Conservation (phyloP, 495 filamentous ascomycete species). For the Bathelium albidoporum region DNA sequence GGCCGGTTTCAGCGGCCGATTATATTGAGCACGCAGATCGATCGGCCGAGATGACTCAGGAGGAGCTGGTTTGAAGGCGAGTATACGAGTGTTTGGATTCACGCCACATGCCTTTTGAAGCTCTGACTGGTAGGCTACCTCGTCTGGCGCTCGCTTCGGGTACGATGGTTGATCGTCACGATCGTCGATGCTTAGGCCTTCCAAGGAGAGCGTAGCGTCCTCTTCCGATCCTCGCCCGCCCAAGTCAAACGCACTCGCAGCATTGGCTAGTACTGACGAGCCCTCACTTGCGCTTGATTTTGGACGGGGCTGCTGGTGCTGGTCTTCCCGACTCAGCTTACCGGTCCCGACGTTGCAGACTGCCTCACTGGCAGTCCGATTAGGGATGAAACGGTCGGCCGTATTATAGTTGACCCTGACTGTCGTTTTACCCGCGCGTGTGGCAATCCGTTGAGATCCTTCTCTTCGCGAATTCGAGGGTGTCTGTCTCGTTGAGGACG, state of each 20-base stretch:
- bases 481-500: constrained; percentile 47
- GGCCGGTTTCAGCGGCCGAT: constrained; percentile 79
- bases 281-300: constrained; percentile 59
- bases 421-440: constrained; percentile 48
- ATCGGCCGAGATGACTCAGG: constrained; percentile 97
- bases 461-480: constrained; percentile 52
- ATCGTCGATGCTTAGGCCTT: constrained; percentile 58
- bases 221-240: constrained; percentile 54
- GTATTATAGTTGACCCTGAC: constrained; percentile 56
- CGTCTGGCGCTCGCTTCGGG: constrained; percentile 71
- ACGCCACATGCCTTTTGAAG: constrained; percentile 88
- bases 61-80: constrained; percentile 96
- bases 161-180: constrained; percentile 47
- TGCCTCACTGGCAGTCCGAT: constrained; percentile 77
- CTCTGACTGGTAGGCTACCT: constrained; percentile 84
- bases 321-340: constrained; percentile 45
- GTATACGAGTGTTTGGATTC: constrained; percentile 82
- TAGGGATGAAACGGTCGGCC: constrained; percentile 95
- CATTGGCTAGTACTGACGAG: constrained; percentile 60
- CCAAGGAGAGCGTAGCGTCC: constrained; percentile 67
- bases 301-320: constrained; percentile 44
- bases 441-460: constrained; percentile 50
- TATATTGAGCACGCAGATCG: constrained; percentile 94
- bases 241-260: constrained; percentile 54
- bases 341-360: constrained; percentile 69